Conservation (phyloP, 768 basidiomycete species). For the Clathrus columnatus region DNA sequence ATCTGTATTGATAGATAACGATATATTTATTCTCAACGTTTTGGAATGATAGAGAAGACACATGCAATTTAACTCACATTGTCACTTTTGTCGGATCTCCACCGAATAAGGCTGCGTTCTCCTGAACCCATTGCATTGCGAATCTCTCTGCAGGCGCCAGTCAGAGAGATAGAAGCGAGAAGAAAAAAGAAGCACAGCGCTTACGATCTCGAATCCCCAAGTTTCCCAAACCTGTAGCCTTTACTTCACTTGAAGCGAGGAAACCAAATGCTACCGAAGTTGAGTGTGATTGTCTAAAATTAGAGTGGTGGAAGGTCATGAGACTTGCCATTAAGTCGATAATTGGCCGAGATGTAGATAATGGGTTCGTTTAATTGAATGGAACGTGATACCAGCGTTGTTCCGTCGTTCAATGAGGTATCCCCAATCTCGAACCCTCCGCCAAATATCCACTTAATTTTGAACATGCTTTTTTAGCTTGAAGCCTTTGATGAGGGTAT, state of each 20-base stretch:
- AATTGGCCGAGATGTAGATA: slow-evolving; percentile 34
- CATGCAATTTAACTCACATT: too few relatives aligned
- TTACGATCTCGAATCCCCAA: slow-evolving; percentile 15
- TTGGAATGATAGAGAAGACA: too few relatives aligned
- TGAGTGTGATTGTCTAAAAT: neutral
- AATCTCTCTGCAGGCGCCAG: neutral
- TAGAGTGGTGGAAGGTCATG: neutral
- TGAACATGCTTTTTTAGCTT: neutral
- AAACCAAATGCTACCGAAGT: slow-evolving; percentile 13
- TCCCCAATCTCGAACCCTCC: slow-evolving; percentile 27
- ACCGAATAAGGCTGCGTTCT: slow-evolving; percentile 28
- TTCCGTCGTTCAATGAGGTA: slow-evolving; percentile 15
- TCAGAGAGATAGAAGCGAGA: neutral
- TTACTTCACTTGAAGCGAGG: slow-evolving; percentile 11
- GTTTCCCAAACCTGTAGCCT: slow-evolving; percentile 12
- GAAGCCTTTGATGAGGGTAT: neutral
- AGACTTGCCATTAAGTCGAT: slow-evolving; percentile 27
- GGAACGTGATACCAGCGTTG: slow-evolving; percentile 24
- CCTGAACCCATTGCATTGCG: slow-evolving; percentile 30
- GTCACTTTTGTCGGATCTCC: slow-evolving; percentile 22
- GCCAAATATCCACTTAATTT: slow-evolving; percentile 27
- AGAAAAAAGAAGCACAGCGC: neutral
- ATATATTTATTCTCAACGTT: too few relatives aligned
- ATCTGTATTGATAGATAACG: slow-evolving; percentile 22
- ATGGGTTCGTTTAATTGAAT: slow-evolving; percentile 25